Percentiles rank a stretch among this genome's conserved stretches.
Evolutionary conservation across 2,329 filamentous ascomycete genomes (phyloP).

Genomic region (Trichoderma oligosporum): DNA sequence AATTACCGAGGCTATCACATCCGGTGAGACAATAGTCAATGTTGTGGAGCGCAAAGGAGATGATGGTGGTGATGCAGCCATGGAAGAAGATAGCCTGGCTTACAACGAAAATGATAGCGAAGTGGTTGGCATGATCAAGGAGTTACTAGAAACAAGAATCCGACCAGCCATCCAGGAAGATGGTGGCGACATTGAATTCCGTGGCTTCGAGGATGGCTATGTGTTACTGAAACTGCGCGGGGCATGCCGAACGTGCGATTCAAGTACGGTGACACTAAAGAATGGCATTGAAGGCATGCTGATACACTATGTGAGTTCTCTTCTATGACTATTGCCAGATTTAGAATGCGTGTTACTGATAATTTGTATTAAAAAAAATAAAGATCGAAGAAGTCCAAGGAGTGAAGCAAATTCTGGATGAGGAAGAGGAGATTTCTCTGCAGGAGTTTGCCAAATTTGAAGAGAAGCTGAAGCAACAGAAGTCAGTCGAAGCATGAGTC

Average conservation of each 20-base stretch:
- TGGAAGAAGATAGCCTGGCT: conserved; percentile 64
- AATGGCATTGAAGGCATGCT: conserved; percentile 98
- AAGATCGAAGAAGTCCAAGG: conserved; percentile 96
- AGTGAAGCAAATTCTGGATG: conserved; percentile 84
- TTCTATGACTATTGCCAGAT: not conserved
- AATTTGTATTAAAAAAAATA: too few species aligned
- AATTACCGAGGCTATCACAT: conserved; percentile 88
- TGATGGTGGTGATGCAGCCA: conserved; percentile 35
- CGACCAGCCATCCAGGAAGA: conserved; percentile 96
- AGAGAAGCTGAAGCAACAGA: conserved; percentile 61
- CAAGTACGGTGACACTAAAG: conserved; percentile 92
- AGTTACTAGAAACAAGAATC: conserved; percentile 91
- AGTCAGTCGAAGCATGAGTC: not conserved
- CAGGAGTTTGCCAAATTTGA: conserved; percentile 93
- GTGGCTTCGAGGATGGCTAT: conserved; percentile 77
- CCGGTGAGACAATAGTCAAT: conserved; percentile 76
- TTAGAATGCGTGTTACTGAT: not conserved
- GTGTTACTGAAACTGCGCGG: conserved; percentile 86
- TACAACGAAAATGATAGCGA: conserved; percentile 92
- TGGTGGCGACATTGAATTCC: conserved; percentile 93
- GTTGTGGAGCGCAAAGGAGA: conserved; percentile 59
- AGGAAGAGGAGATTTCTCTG: conserved; percentile 84
- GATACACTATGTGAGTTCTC: conserved; percentile 78
- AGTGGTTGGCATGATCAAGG: conserved; percentile 97
- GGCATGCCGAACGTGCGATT: conserved; percentile 93